A percentile compares a stretch with the other conserved stretches of the same genome.
These are phyloP conservation scores for Paramyrothecium roridum DNA, from an alignment of 2,329 filamentous ascomycete genomes.

Conservation along the genomic window DNA sequence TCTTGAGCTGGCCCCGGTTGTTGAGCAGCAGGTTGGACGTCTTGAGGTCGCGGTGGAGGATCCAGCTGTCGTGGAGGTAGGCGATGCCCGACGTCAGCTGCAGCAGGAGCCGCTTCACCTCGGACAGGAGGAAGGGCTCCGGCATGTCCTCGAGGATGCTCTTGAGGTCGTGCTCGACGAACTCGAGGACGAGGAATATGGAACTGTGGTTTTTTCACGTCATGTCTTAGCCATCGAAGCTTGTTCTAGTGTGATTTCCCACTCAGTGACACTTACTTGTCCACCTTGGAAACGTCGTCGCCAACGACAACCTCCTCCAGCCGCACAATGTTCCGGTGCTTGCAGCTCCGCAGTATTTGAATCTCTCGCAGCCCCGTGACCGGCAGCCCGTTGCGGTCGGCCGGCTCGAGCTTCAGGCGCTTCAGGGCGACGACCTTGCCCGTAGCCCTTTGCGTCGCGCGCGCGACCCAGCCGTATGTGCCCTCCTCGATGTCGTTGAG, in stretches of 20 bases:
- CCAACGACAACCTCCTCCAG: conserved; percentile 84
- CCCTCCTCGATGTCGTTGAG: conserved; percentile 98
- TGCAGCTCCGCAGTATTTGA: conserved; percentile 77
- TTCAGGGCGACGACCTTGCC: conserved; percentile 88
- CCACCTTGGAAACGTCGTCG: conserved; percentile 49
- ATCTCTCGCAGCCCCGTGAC: conserved; percentile 94
- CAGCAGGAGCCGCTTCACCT: conserved; percentile 84
- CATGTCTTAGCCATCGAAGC: too few relatives aligned
- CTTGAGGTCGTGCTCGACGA: conserved; percentile 95
- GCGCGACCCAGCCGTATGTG: conserved; percentile 90
- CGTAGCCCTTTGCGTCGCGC: conserved; percentile 71
- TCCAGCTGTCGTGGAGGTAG: conserved; percentile 86
- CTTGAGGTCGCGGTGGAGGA: conserved; percentile 91
- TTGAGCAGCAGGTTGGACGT: conserved; percentile 92
- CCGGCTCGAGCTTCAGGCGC: conserved; percentile 82
- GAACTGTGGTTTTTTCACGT: conserved; percentile 40
- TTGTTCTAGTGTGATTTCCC: too few relatives aligned
- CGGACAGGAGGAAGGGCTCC: conserved; percentile 87
- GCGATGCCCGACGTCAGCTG: conserved; percentile 78
- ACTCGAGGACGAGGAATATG: conserved; percentile 94
- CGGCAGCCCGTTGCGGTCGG: conserved; percentile 73
- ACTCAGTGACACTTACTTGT: conserved; percentile 40
- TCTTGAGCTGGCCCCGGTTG: conserved; percentile 90
- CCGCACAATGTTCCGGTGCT: conserved; percentile 78
- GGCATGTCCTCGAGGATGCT: conserved; percentile 90